These are phyloP conservation scores for Pseudophaeomoniella oleicola DNA, from an alignment of 2,329 filamentous ascomycete species.

Conservation along the genomic window DNA sequence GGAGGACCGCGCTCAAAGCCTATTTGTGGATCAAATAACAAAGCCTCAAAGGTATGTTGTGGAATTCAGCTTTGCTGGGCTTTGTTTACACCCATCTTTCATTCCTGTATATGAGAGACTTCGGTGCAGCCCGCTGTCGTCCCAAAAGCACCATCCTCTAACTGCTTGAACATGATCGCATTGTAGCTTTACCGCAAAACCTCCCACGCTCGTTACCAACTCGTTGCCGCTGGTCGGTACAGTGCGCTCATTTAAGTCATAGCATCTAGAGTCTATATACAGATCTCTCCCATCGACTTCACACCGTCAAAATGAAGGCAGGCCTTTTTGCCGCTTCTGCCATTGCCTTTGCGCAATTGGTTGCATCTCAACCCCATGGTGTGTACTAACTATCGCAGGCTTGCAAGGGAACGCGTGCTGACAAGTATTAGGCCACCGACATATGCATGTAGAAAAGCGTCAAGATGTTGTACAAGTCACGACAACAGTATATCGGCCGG, in stretches of 20 bases:
- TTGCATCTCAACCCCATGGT: constrained; percentile 27
- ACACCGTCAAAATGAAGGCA: constrained; percentile 28
- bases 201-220: background rate
- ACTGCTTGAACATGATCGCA: background rate
- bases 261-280: background rate
- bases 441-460: constrained; percentile 20
- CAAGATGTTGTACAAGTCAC: constrained; percentile 20
- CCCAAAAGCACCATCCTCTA: background rate
- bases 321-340: constrained; percentile 21
- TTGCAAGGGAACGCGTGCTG: constrained; percentile 1
- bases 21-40: background rate
- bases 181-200: background rate
- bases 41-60: constrained; percentile 1
- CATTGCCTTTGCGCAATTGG: constrained; percentile 24
- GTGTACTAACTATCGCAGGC: constrained; percentile 6
- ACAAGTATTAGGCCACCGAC: constrained; percentile 15
- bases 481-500: constrained; percentile 26
- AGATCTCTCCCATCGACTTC: background rate
- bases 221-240: background rate
- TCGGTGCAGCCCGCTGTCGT: background rate
- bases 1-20: background rate
- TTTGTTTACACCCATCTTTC: background rate
- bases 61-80: background rate
- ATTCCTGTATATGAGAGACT: background rate
- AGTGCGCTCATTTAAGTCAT: background rate